These are phyloP conservation scores for Botrytis tulipae DNA, from an alignment of 2,329 filamentous ascomycete genomes.

Conservation along the genomic window DNA sequence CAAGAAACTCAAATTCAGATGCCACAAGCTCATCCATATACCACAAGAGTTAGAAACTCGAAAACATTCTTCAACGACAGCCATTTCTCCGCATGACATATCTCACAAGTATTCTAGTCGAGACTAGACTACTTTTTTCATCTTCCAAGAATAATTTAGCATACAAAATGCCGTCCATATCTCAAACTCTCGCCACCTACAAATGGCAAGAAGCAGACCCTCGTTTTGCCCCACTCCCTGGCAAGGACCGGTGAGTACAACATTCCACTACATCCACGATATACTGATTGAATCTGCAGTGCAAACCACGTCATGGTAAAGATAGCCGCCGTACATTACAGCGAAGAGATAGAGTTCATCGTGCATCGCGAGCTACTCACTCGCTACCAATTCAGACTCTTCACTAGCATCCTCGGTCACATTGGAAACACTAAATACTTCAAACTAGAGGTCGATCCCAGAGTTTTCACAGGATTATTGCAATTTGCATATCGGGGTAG, in stretches of 20 bases:
- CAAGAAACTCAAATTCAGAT: background rate
- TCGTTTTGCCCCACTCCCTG: background rate
- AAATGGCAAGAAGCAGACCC: background rate
- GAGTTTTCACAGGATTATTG: background rate
- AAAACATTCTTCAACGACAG: background rate
- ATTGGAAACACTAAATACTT: background rate
- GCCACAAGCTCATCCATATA: background rate
- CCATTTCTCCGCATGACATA: background rate
- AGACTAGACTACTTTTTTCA: background rate
- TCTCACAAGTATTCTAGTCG: background rate
- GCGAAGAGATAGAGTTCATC: background rate
- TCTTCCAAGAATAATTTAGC: no score
- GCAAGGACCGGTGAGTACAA: background rate
- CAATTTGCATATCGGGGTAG: background rate
- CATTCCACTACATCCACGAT: rapidly evolving
- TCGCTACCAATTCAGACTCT: background rate
- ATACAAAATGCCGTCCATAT: no score
- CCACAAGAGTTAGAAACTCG: background rate
- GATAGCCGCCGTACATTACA: background rate
- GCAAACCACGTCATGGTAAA: background rate
- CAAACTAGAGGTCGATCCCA: background rate
- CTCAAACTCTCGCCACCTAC: background rate
- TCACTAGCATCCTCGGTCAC: background rate
- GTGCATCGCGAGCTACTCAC: background rate
- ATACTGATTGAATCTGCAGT: background rate